phyloP scores from a whole-genome alignment of 352 stramenopile genomes.

The Pythium angustatum region DNA sequence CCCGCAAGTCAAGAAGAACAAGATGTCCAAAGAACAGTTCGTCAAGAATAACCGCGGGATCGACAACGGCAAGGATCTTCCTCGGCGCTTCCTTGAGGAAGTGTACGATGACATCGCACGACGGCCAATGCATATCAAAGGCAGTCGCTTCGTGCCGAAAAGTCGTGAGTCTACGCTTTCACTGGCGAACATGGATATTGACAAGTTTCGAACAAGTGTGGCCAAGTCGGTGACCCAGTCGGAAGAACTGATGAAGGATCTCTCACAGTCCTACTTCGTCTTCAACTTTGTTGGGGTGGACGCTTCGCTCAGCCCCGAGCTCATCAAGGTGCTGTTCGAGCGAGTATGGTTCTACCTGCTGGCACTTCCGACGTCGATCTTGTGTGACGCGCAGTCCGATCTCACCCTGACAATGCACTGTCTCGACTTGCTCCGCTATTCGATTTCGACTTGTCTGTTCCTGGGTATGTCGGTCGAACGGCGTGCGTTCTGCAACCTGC shows the following conservation, averaged over 20 bases:
- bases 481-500: conserved; percentile 73
- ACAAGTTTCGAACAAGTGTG: conserved; percentile 73
- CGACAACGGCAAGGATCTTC: conserved; percentile 91
- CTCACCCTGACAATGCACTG: conserved; percentile 80
- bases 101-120: conserved; percentile 96
- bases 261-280: conserved; percentile 74
- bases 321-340: conserved; percentile 92
- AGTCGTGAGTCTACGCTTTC: conserved; percentile 47
- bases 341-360: conserved; percentile 96
- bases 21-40: conserved; percentile 97
- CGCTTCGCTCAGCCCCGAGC: conserved; percentile 83
- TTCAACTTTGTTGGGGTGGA: conserved; percentile 94
- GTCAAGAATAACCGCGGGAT: conserved; percentile 96
- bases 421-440: conserved; percentile 77
- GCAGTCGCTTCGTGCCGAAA: conserved; percentile 54
- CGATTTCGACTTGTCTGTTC: conserved; percentile 85
- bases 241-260: conserved; percentile 84
- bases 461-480: conserved; percentile 74
- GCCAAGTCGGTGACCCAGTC: conserved; percentile 79
- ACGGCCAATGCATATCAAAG: conserved; percentile 92
- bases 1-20: conserved; percentile 92
- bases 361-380: conserved; percentile 80
- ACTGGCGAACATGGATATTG: conserved; percentile 59
- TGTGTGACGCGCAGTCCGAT: conserved; percentile 78
- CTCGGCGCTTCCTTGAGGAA: conserved; percentile 88